Evolutionary conservation across 2,329 filamentous ascomycete genomes (phyloP).

Genomic region (Pezicula neosporulosa): DNA sequence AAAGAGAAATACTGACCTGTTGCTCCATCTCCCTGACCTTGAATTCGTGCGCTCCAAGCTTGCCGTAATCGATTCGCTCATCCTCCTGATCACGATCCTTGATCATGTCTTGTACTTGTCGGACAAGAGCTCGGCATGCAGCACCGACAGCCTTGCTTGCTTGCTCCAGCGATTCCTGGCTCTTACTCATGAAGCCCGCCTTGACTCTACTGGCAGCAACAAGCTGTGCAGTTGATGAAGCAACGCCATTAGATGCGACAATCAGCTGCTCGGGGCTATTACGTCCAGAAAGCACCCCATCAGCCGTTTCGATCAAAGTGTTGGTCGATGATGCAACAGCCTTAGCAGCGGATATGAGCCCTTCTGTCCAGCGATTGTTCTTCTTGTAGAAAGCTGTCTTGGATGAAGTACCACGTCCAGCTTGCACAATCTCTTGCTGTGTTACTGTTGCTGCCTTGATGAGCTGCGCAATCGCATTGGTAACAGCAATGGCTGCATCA

Average conservation of each 20-base stretch:
- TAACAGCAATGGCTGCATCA: slow-evolving; percentile 88
- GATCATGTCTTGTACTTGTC: slow-evolving; percentile 94
- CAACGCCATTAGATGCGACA: slow-evolving; percentile 95
- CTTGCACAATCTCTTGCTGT: slow-evolving; percentile 94
- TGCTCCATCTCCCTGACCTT: slow-evolving; percentile 99
- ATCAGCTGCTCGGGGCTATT: slow-evolving; percentile 97
- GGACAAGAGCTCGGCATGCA: slow-evolving; percentile 82
- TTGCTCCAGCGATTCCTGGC: slow-evolving; percentile 84
- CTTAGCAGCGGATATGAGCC: slow-evolving; percentile 94
- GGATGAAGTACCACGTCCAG: slow-evolving; percentile 83
- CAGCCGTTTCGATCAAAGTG: slow-evolving; percentile 94
- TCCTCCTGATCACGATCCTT: slow-evolving; percentile 79
- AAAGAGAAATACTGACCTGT: slow-evolving; percentile 64
- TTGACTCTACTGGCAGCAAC: slow-evolving; percentile 95
- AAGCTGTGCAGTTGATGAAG: slow-evolving; percentile 92
- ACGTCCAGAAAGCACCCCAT: slow-evolving; percentile 87
- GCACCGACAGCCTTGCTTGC: slow-evolving; percentile 90
- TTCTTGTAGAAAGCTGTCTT: slow-evolving; percentile 98
- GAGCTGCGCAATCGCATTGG: slow-evolving; percentile 86
- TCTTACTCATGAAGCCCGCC: slow-evolving; percentile 97
- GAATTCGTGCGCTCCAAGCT: slow-evolving; percentile 91
- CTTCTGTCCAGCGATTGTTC: slow-evolving; percentile 99
- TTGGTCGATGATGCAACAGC: slow-evolving; percentile 93
- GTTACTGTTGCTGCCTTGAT: slow-evolving; percentile 93
- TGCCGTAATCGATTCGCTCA: slow-evolving; percentile 81